A percentile compares a stretch with the other conserved stretches of the same genome.
These are phyloP conservation scores for Martiniozyma abietophila DNA, from an alignment of 805 yeast species.

Conservation along the genomic window DNA sequence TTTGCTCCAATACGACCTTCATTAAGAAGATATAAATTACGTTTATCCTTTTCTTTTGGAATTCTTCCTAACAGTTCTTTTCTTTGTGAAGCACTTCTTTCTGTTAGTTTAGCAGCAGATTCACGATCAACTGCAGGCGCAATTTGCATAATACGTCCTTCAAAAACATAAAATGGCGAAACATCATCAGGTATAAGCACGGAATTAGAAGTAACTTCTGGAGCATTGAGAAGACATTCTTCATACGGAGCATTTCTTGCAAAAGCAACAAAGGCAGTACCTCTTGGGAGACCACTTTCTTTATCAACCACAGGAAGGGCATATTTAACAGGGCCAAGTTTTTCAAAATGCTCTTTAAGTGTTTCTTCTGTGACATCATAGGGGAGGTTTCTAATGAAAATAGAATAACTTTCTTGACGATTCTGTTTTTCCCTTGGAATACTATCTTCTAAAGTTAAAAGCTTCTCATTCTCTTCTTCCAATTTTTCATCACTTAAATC, in stretches of 20 bases:
- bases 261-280: slow-evolving; percentile 94
- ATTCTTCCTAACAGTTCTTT: slow-evolving; percentile 72
- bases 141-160: slow-evolving; percentile 83
- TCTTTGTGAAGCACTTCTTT: slow-evolving; percentile 63
- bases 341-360: slow-evolving; percentile 64
- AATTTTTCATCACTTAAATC: slow-evolving; percentile 11
- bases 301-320: slow-evolving; percentile 90
- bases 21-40: slow-evolving; percentile 78
- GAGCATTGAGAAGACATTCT: slow-evolving; percentile 70
- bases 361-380: slow-evolving; percentile 85
- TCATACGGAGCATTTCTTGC: slow-evolving; percentile 48
- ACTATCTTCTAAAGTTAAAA: slow-evolving; percentile 26
- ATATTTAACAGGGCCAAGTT: slow-evolving; percentile 82
- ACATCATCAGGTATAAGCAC: slow-evolving; percentile 88
- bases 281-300: slow-evolving; percentile 78
- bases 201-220: slow-evolving; percentile 50
- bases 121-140: slow-evolving; percentile 81
- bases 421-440: slow-evolving; percentile 37
- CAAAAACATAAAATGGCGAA: slow-evolving; percentile 78
- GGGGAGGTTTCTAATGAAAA: slow-evolving; percentile 89
- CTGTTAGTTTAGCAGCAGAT: slow-evolving; percentile 66
- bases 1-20: slow-evolving; percentile 86
- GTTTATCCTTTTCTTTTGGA: slow-evolving; percentile 69
- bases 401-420: slow-evolving; percentile 58
- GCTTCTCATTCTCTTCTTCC: slow-evolving; percentile 23